phyloP scores from a whole-genome alignment of 495 filamentous ascomycete genomes.

The Lichina pygmaea region DNA sequence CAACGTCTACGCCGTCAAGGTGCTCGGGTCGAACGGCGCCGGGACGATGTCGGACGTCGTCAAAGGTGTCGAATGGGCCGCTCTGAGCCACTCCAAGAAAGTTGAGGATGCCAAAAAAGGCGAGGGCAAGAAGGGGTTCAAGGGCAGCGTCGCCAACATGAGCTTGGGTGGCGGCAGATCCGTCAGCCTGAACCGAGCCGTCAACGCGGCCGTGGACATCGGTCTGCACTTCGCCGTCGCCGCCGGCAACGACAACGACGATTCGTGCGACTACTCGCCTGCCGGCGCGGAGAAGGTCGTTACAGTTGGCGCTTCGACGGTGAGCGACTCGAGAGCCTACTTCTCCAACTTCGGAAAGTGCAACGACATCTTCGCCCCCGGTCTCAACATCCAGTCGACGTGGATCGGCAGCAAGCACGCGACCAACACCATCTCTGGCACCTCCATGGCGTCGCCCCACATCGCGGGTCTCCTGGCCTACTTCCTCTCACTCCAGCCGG shows the following conservation, averaged over 20 bases:
- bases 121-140: slow-evolving; percentile 73
- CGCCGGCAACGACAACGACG: slow-evolving; percentile 92
- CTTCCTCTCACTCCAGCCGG: slow-evolving; percentile 84
- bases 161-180: slow-evolving; percentile 93
- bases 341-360: slow-evolving; percentile 99
- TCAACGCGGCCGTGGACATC: slow-evolving; percentile 73
- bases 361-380: slow-evolving; percentile 97
- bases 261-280: slow-evolving; percentile 99
- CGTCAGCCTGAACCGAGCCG: slow-evolving; percentile 60
- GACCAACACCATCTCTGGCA: slow-evolving; percentile 95
- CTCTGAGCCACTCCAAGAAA: slow-evolving; percentile 45
- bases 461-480: slow-evolving; percentile 92
- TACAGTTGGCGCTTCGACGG: slow-evolving; percentile 84
- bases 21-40: slow-evolving; percentile 87
- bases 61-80: slow-evolving; percentile 92
- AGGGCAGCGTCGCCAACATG: slow-evolving; percentile 99
- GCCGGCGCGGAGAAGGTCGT: slow-evolving; percentile 79
- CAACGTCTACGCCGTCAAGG: slow-evolving; percentile 88
- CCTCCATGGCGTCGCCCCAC: slow-evolving; percentile 97
- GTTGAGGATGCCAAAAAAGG: slow-evolving; percentile 50
- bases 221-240: slow-evolving; percentile 95
- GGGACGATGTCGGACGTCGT: slow-evolving; percentile 98
- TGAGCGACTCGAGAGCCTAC: slow-evolving; percentile 90
- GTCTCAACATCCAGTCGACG: slow-evolving; percentile 87
- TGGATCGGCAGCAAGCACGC: slow-evolving; percentile 92